Evolutionary conservation across 352 stramenopile genomes (phyloP).

Genomic region (Globisporangium abappressorium): DNA sequence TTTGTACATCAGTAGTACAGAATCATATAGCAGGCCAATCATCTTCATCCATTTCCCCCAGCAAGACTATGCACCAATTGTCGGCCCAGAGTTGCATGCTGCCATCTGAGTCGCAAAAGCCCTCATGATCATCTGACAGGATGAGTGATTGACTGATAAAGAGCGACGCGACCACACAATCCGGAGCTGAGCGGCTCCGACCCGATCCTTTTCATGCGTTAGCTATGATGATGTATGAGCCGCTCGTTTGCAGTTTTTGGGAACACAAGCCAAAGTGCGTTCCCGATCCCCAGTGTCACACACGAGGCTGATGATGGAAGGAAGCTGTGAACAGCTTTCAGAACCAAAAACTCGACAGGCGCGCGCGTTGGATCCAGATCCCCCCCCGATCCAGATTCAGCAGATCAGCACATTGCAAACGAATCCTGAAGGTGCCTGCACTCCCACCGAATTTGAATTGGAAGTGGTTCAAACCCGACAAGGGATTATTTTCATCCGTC

Average conservation of each 20-base stretch:
- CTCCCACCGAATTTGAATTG: neutral
- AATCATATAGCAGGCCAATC: neutral
- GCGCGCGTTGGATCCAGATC: neutral
- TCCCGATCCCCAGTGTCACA: neutral
- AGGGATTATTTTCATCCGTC: neutral
- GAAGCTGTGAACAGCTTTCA: neutral
- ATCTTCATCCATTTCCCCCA: neutral
- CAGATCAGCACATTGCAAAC: neutral
- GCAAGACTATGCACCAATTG: neutral
- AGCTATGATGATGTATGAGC: neutral
- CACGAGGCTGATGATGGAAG: neutral
- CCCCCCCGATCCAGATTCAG: neutral
- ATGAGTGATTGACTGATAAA: neutral
- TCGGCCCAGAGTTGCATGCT: slow-evolving; percentile 1
- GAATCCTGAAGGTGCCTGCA: neutral
- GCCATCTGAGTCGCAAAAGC: neutral
- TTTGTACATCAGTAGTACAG: no score
- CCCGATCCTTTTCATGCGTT: neutral
- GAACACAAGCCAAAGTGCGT: neutral
- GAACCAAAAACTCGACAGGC: neutral
- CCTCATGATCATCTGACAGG: neutral
- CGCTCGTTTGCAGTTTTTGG: neutral
- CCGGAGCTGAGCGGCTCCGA: neutral
- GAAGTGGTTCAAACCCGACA: neutral
- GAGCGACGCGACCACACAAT: neutral